These are phyloP conservation scores for Torulaspora delbrueckii DNA, from an alignment of 805 yeast genomes.

Conservation along the genomic window DNA sequence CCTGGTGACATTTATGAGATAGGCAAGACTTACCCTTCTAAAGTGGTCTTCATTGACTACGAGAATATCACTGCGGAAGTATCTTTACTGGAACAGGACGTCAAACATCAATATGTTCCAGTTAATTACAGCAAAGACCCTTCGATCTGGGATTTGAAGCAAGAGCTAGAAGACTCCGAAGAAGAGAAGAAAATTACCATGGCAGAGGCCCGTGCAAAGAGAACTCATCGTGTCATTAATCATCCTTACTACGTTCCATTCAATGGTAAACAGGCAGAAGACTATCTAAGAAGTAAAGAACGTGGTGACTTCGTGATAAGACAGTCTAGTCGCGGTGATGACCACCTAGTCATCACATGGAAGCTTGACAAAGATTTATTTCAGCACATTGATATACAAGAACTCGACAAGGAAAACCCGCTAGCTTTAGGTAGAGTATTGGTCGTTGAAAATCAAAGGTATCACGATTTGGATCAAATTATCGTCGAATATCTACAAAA, in stretches of 20 bases:
- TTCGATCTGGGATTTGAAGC: conserved; percentile 73
- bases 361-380: conserved; percentile 85
- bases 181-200: conserved; percentile 47
- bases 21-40: conserved; percentile 87
- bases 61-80: conserved; percentile 69
- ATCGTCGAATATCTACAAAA: conserved; percentile 83
- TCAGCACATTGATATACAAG: conserved; percentile 86
- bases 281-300: conserved; percentile 77
- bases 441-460: conserved; percentile 63
- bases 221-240: conserved; percentile 68
- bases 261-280: conserved; percentile 86
- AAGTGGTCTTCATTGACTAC: conserved; percentile 64
- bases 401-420: conserved; percentile 62
- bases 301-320: conserved; percentile 92
- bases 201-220: conserved; percentile 61
- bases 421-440: conserved; percentile 52
- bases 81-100: conserved; percentile 62
- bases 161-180: conserved; percentile 61
- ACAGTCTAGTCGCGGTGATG: conserved; percentile 86
- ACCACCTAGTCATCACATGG: conserved; percentile 92
- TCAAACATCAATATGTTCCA: conserved; percentile 46
- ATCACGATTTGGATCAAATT: conserved; percentile 88
- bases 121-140: conserved; percentile 45
- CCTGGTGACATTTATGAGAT: conserved; percentile 43
- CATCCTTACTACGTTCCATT: conserved; percentile 88